These are phyloP conservation scores for Suhomyces xylopsoci DNA, from an alignment of 805 yeast species.

Conservation along the genomic window DNA sequence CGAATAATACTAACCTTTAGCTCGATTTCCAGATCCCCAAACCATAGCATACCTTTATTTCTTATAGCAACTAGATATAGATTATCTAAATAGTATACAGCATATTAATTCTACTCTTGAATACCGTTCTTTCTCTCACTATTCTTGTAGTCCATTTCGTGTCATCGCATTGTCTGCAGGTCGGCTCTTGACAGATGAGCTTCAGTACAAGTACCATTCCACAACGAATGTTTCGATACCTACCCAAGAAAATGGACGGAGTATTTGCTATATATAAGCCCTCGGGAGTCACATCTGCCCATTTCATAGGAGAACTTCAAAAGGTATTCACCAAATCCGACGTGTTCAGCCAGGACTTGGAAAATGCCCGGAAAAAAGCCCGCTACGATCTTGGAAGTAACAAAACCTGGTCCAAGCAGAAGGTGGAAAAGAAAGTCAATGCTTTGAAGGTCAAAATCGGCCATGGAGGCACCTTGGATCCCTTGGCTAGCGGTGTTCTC, in stretches of 20 bases:
- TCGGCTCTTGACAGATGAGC: not conserved
- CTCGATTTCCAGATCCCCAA: conserved; percentile 54
- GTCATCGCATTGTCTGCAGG: not conserved
- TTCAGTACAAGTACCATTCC: not conserved
- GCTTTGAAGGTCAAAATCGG: conserved; percentile 80
- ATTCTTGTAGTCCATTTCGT: not conserved
- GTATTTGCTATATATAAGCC: conserved; percentile 92
- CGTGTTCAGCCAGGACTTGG: conserved; percentile 53
- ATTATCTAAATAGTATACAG: not conserved
- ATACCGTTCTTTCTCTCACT: no score
- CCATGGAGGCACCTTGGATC: conserved; percentile 97
- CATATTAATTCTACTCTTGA: no score
- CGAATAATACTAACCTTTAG: conserved; percentile 17
- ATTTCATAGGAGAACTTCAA: conserved; percentile 67
- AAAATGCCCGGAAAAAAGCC: conserved; percentile 47
- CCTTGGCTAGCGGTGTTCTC: conserved; percentile 89
- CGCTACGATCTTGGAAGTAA: conserved; percentile 36
- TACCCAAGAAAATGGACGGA: conserved; percentile 65
- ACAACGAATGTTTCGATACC: conserved; percentile 12
- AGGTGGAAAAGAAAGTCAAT: conserved; percentile 50
- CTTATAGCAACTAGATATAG: not conserved
- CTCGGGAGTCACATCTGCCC: conserved; percentile 75
- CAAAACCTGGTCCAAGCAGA: conserved; percentile 41
- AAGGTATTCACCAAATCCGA: conserved; percentile 56
- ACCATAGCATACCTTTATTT: conserved; percentile 19